phyloP scores from a whole-genome alignment of 805 yeast genomes.

The Limtongozyma cylindracea region DNA sequence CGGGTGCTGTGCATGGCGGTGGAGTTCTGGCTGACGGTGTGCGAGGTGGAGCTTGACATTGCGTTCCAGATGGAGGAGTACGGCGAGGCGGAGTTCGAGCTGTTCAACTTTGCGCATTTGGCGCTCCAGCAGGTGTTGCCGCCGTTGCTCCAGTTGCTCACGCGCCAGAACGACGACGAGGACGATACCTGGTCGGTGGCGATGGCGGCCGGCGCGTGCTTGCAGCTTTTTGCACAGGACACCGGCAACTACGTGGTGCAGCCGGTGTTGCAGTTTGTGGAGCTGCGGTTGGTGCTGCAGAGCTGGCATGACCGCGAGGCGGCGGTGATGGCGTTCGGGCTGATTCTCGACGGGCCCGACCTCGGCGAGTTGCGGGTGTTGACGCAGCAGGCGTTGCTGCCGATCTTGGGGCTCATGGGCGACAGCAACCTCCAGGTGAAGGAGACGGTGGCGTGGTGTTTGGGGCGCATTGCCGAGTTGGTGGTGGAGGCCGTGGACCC shows the following conservation, averaged over 20 bases:
- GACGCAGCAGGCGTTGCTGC: constrained; percentile 61
- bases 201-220: constrained; percentile 97
- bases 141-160: constrained; percentile 51
- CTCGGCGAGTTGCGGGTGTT: constrained; percentile 36
- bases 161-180: constrained; percentile 80
- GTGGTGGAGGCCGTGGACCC: constrained; percentile 55
- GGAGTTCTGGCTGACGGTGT: constrained; percentile 98
- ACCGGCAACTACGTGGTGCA: constrained; percentile 72
- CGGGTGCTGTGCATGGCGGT: constrained; percentile 94
- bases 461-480: constrained; percentile 85
- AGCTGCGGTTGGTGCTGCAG: constrained; percentile 26
- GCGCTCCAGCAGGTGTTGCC: constrained; percentile 79
- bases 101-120: constrained; percentile 62
- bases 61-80: constrained; percentile 39
- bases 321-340: constrained; percentile 97
- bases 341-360: constrained; percentile 87
- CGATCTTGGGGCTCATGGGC: constrained; percentile 47
- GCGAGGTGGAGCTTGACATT: constrained; percentile 85
- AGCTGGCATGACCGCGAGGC: constrained; percentile 85
- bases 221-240: constrained; percentile 80
- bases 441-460: constrained; percentile 96
- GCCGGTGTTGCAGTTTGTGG: constrained; percentile 70
- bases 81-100: constrained; percentile 19
- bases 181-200: constrained; percentile 96
- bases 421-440: constrained; percentile 70